phyloP scores from a whole-genome alignment of 148 eudicot genomes.

The Dianthus caryophyllus region DNA sequence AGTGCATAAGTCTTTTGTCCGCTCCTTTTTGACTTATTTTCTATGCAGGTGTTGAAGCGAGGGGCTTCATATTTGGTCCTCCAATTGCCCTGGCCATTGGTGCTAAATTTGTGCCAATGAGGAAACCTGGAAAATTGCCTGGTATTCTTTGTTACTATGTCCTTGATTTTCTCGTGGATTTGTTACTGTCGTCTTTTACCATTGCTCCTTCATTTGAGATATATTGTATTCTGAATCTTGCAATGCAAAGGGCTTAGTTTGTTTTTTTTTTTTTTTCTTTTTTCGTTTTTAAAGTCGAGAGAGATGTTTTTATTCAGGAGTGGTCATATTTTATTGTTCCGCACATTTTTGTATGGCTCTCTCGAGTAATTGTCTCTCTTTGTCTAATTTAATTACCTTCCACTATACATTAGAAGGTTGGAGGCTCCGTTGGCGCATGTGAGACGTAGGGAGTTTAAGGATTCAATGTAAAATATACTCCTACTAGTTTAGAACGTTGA shows the following conservation, averaged over 20 bases:
- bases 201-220: background rate
- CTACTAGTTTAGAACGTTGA: background rate
- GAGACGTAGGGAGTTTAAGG: background rate
- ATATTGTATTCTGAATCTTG: background rate
- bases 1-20: background rate
- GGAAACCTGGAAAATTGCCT: conserved; percentile 89
- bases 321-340: too few species aligned
- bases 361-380: too few species aligned
- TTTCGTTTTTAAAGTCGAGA: too few species aligned
- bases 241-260: background rate
- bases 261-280: too few species aligned
- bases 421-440: background rate
- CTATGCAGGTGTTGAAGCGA: conserved; percentile 83
- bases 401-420: background rate
- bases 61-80: conserved; percentile 98
- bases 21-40: background rate
- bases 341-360: background rate
- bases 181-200: background rate
- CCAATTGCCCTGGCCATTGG: conserved; percentile 97
- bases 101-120: conserved; percentile 93
- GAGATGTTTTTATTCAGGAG: too few species aligned
- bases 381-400: background rate
- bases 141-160: conserved; percentile 35
- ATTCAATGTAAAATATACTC: too few species aligned
- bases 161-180: background rate